Percentiles rank a stretch among this genome's conserved stretches.
Evolutionary conservation across 2,329 filamentous ascomycete species (phyloP).

Genomic region (Epichloe sp.): DNA sequence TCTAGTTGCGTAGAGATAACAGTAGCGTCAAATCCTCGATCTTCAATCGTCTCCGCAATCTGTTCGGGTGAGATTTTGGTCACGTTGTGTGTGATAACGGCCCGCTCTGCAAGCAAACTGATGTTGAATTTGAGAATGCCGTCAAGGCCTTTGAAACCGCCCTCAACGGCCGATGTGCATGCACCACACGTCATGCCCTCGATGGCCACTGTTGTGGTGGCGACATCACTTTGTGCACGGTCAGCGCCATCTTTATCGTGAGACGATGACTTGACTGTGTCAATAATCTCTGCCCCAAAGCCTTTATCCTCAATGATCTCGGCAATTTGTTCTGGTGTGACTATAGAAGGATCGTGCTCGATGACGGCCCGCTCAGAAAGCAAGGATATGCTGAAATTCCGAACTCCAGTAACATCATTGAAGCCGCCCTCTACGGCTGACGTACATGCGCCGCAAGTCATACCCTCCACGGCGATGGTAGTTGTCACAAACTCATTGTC

Average conservation of each 20-base stretch:
- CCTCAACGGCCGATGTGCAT: conserved; percentile 84
- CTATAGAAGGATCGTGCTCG: conserved; percentile 53
- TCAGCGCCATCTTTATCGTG: conserved; percentile 16
- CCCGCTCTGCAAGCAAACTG: conserved; percentile 82
- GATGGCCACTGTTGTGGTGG: conserved; percentile 75
- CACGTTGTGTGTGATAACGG: conserved; percentile 74
- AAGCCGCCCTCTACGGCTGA: conserved; percentile 75
- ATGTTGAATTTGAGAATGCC: conserved; percentile 88
- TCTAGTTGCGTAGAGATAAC: conserved; percentile 65
- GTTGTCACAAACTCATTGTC: conserved; percentile 45
- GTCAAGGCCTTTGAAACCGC: conserved; percentile 62
- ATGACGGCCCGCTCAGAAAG: conserved; percentile 77
- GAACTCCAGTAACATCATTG: conserved; percentile 59
- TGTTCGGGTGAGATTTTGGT: conserved; percentile 56
- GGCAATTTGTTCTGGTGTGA: conserved; percentile 39
- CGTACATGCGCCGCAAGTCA: conserved; percentile 86
- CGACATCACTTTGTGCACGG: conserved; percentile 25
- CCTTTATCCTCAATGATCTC: conserved; percentile 58
- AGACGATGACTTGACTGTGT: conserved; percentile 42
- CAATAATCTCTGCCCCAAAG: conserved; percentile 68
- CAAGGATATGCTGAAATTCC: conserved; percentile 67
- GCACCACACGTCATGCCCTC: conserved; percentile 97
- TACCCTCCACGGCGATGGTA: conserved; percentile 68
- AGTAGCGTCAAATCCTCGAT: conserved; percentile 75
- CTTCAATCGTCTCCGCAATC: conserved; percentile 74